A percentile compares a stretch with the other conserved stretches of the same genome.
Conservation (phyloP, 1,139 yeast genomes). For the Taphrina confusa region DNA sequence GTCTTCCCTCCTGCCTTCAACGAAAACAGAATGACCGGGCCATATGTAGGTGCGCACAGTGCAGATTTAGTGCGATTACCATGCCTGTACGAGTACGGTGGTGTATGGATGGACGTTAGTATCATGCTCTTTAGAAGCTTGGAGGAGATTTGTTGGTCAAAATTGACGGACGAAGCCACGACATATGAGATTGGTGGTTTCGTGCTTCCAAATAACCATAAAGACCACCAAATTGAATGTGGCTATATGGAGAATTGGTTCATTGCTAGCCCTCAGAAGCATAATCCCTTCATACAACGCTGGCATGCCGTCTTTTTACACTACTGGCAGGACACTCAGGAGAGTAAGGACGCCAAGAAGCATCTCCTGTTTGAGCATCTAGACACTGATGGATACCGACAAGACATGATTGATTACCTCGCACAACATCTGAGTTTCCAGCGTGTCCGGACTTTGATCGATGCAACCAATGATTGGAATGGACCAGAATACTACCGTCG, state of each 20-base stretch:
- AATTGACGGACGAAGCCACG: neutral
- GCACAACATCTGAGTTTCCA: conserved; percentile 17
- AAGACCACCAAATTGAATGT: conserved; percentile 2
- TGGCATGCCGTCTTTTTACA: conserved; percentile 18
- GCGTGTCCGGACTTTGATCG: conserved; percentile 8
- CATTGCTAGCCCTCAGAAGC: neutral
- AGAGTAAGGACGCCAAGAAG: conserved; percentile 1
- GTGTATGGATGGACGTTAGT: conserved; percentile 24
- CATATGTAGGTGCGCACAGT: conserved; percentile 17
- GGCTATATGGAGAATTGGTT: conserved; percentile 27
- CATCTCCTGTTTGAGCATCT: conserved; percentile 16
- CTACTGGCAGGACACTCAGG: conserved; percentile 5
- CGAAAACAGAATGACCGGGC: conserved; percentile 9
- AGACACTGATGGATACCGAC: conserved; percentile 15
- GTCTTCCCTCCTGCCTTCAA: conserved; percentile 10
- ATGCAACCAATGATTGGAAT: neutral
- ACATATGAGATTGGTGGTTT: conserved; percentile 15
- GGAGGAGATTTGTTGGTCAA: conserved; percentile 13
- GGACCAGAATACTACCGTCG: conserved; percentile 17
- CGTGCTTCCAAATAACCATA: conserved; percentile 11
- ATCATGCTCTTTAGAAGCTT: conserved; percentile 17
- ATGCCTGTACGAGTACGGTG: conserved; percentile 15
- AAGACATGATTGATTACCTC: conserved; percentile 21
- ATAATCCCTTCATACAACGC: neutral
- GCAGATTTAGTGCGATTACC: conserved; percentile 19